Conservation (phyloP, 78 protist genomes). For the Dictyostelium discoideum region dicty_2.7 NC_007088.5:3721501-3722000, state of each 20-base stretch:
- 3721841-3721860: not conserved
- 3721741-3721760: not conserved
- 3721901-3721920: not conserved
- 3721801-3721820: not conserved
- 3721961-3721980: not conserved
- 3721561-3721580: not conserved
- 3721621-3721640: not conserved
- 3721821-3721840: not conserved
- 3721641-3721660: not conserved
- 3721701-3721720: not conserved
- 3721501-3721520: not conserved
- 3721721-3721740: not conserved
- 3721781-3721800: not conserved
- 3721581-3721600: not conserved
- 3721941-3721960: not conserved
- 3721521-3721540: not conserved
- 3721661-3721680: not conserved
- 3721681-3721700: not conserved
- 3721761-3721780: not conserved
- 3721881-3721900: not conserved
- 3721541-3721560: not conserved
- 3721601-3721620: not conserved
- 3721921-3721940: not conserved
- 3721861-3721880: not conserved
- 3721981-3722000: not conserved